Base-by-base conservation (phyloP, 306 rosid species). In the Dryas drummondii region DNA sequence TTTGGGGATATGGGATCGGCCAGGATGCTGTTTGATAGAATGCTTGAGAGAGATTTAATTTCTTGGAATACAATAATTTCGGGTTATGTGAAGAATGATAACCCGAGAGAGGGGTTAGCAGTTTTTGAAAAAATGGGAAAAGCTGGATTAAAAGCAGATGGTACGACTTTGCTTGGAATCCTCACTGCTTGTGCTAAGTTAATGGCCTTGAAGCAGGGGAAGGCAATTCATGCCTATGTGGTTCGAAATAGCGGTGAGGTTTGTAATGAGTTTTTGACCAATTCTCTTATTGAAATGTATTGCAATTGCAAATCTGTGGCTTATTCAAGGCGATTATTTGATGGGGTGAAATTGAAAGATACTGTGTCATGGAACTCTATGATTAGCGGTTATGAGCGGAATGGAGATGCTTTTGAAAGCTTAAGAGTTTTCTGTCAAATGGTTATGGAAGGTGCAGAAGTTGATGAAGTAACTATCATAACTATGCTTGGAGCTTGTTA, bases 341-440 rank as follows among this genome's bases (percentile, higher is more conserved):
- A 82, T 60, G 85, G 66, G 68, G 65, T 53, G 57, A 68, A 57
- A 75, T 54, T 60, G 70, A 84, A 82, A 82, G 90, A 80, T 75
- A 45, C 45, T 9, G 86, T 90, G n/a, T 80, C 88, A 0, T 86
- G 91, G 92, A 90, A 86, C 79, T 87, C 86, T 57, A 84, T 90
- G 86, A 84, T 90, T 69, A 74, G 88, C 0, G 90, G 90, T 62
- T 84, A 79, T 78, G 87, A 84, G 73, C 78, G 16, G 73, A 71
- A 53, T 14, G 88, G 89, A 19, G 80, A 82, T 72, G 88, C 84
- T 65, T 90, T 87, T 75, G 70, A 84, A 71, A 81, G 81, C 71
- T 68, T 86, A 58, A 78, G 81, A 75, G 85, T 84, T 82, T 86
- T 87, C 83, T 62, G 85, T 50, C 83, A 70, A 50, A 85, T 87